Percentiles rank a stretch among this genome's conserved stretches.
phyloP scores from a whole-genome alignment of 805 yeast genomes.

The Ascoidea rubescens region DNA sequence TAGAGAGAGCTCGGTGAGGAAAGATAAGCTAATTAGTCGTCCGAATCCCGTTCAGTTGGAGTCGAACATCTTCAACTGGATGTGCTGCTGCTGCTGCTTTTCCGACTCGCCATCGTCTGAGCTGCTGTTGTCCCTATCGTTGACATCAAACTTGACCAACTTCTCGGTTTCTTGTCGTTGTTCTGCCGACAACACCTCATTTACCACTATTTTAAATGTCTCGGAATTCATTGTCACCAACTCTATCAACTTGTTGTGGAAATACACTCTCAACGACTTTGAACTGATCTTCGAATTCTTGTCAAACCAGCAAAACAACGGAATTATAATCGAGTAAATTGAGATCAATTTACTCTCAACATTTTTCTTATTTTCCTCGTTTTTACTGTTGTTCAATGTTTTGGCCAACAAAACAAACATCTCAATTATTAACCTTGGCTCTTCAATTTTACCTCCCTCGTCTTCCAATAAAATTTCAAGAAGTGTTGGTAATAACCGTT shows the following conservation, averaged over 20 bases:
- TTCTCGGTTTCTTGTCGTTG: slow-evolving; percentile 21
- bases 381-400: slow-evolving; percentile 19
- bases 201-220: slow-evolving; percentile 35
- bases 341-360: slow-evolving; percentile 13
- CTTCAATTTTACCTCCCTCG: slow-evolving; percentile 12
- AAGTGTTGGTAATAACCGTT: slow-evolving; percentile 30
- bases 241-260: slow-evolving; percentile 32
- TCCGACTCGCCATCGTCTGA: too few species aligned
- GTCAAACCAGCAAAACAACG: slow-evolving; percentile 24
- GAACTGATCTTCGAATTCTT: slow-evolving; percentile 10
- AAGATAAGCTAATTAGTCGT: too few species aligned
- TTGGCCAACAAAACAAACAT: slow-evolving; percentile 32
- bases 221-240: slow-evolving; percentile 30
- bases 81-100: too few species aligned
- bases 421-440: slow-evolving; percentile 31
- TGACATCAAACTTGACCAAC: slow-evolving; percentile 4
- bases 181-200: slow-evolving; percentile 20
- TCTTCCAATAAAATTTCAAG: slow-evolving; percentile 19
- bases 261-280: slow-evolving; percentile 20
- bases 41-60: too few species aligned
- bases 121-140: too few species aligned
- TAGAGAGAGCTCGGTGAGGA: too few species aligned
- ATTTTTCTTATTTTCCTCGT: slow-evolving; percentile 7
- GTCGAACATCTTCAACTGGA: too few species aligned
- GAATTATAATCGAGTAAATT: slow-evolving; percentile 14